phyloP scores from a whole-genome alignment of 2,329 filamentous ascomycete species.

The Penicillium sclerotigenum region DNA sequence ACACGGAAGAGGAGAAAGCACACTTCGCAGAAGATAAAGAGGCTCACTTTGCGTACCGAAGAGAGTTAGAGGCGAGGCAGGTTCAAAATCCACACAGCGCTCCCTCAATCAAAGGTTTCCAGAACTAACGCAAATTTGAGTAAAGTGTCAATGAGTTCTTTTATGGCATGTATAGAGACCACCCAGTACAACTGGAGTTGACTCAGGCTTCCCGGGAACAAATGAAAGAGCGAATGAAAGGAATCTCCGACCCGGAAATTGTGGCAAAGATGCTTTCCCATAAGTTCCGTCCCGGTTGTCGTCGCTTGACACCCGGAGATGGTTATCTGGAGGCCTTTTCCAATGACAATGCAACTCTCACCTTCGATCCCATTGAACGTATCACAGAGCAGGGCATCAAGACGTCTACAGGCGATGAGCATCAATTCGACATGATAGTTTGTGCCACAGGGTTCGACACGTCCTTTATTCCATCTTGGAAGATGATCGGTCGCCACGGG shows the following conservation, averaged over 20 bases:
- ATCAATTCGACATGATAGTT: constrained; percentile 28
- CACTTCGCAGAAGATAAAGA: constrained; percentile 18
- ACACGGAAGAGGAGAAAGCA: constrained; percentile 24
- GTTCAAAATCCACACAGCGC: neutral
- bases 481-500: constrained; percentile 24
- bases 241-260: neutral
- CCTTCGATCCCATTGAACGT: constrained; percentile 32
- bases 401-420: constrained; percentile 16
- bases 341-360: constrained; percentile 36
- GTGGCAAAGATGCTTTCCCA: constrained; percentile 12
- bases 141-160: constrained; percentile 6
- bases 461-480: constrained; percentile 27
- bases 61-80: constrained; percentile 6
- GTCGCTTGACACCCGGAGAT: constrained; percentile 50
- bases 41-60: constrained; percentile 4
- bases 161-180: constrained; percentile 2
- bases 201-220: neutral
- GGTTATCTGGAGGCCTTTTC: constrained; percentile 52
- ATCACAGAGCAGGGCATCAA: constrained; percentile 32
- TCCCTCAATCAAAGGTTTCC: neutral
- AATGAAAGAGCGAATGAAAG: neutral
- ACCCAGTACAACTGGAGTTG: neutral
- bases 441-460: constrained; percentile 38
- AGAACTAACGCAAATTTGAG: neutral
- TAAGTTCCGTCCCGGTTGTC: constrained; percentile 40